Evolutionary conservation across 169 alveolate species (phyloP).

Genomic region (Cryptosporidium canis): DNA sequence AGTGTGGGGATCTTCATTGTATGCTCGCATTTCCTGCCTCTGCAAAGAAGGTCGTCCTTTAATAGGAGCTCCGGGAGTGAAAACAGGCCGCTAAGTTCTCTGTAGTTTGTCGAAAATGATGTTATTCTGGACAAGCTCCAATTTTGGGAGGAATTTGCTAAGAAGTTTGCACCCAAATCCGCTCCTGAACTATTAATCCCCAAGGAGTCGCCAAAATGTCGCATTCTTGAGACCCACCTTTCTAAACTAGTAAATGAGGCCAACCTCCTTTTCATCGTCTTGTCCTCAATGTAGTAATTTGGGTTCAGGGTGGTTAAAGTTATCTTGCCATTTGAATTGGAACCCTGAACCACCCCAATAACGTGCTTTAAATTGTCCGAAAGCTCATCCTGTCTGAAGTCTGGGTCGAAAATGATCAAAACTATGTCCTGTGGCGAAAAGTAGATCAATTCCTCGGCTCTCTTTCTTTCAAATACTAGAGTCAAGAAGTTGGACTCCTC

Average conservation of each 20-base stretch:
- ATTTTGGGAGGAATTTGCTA: not conserved
- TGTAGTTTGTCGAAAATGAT: slow-evolving; percentile 52
- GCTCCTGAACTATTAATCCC: not conserved
- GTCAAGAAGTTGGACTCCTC: slow-evolving; percentile 22
- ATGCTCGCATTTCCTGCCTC: not conserved
- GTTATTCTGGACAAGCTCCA: slow-evolving; percentile 59
- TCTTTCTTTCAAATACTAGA: not conserved
- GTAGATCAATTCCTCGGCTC: not conserved
- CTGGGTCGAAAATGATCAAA: slow-evolving; percentile 19
- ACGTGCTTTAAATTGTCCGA: slow-evolving; percentile 14
- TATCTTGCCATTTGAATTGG: slow-evolving; percentile 32
- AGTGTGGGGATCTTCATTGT: slow-evolving; percentile 21
- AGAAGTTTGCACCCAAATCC: not conserved
- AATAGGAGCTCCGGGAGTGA: slow-evolving; percentile 34
- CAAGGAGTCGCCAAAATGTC: not conserved
- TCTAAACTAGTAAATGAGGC: slow-evolving; percentile 31
- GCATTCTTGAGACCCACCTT: slow-evolving; percentile 9
- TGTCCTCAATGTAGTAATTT: slow-evolving; percentile 11
- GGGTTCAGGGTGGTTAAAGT: slow-evolving; percentile 27
- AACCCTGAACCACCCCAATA: slow-evolving; percentile 67
- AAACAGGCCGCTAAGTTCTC: slow-evolving; percentile 57
- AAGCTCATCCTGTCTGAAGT: not conserved
- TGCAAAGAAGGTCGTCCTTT: slow-evolving; percentile 23
- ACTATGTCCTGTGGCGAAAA: slow-evolving; percentile 60
- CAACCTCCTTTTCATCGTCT: not conserved